Base-by-base conservation (phyloP, 2,329 filamentous ascomycete species). In the Colletotrichum caudatum region DNA sequence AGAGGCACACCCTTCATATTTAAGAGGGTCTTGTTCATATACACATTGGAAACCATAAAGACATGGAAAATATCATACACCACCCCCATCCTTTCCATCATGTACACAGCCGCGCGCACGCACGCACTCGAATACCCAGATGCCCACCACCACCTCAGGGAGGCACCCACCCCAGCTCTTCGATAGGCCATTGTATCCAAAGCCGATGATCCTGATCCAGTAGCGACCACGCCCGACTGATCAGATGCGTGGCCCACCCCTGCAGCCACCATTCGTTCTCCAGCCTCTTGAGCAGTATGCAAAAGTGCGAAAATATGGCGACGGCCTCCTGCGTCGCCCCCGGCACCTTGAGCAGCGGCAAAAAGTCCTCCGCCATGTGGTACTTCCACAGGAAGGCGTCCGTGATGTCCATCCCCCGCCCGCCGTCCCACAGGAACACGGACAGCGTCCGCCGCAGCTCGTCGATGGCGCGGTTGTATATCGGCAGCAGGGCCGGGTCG, bases 321-420 rank as follows among this genome's bases (percentile, higher is more conserved):
- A 83, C 69, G 2, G 79, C 76, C 46, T 78, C 78, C 67, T 78
- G 78, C 48, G 74, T 72, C n/a, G 74, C 77, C 23, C 74, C 73
- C 14, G 70, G 64, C 6, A 51, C 66, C 37, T 76, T 76, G 16
- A 84, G 73, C 29, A 84, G 75, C 20, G 79, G 77, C 12, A 84
- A 70, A 29, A 82, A 80, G 5, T 80, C 79, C 64, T 81, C 77
- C 3, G 78, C 76, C 12, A 82, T 76, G 35, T 73, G 64, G 74
- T 81, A 83, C 58, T 83, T 76, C 82, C 82, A 84, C 6, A 81
- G 75, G 65, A 84, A 83, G 1, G 82, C 76, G 66, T 84, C 83
- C 2, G 78, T 76, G 29, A 80, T 75, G 60, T 84, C 83, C 16
- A 79, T 75, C 11, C 69, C 71, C 16, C 71, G 35, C n/a, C 69